Evolutionary conservation across 176 grass and related monocot genomes (phyloP), one percentile per base, ranked within the genome.

Genomic region (Microstegium vimineum): DNA sequence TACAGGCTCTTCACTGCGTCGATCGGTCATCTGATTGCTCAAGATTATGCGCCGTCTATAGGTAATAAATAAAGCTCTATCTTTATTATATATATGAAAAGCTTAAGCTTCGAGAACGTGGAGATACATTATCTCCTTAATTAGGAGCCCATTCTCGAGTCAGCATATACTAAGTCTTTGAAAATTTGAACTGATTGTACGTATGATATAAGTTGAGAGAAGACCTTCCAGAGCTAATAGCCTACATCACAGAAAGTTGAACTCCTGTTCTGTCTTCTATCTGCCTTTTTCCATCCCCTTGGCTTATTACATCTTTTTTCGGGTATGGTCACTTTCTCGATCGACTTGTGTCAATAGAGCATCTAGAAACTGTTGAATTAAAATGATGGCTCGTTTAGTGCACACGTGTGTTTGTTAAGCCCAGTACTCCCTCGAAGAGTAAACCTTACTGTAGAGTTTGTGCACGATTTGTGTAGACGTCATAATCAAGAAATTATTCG

Each of bases 301-400:
- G 20, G 36, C 22, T 62, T 62, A 61, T 5, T 12, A 62, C 66
- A 62, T 23, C 13, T 47, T 63, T 63, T 85, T 71, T 40, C 57
- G 0, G 6, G 23, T 35, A 41, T 18, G 30, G 66, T 63, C 57
- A 71, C 43, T 25, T 25, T 51, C 23, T 54, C 11, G 17, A 52
- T 35, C 42, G 71, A 28, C 43, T 25, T 56, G 60, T 56, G 60
- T 59, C 54, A 59, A 23, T n/a, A 59, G 25, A 80, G 45, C 33
- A 43, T 86, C 84, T 86, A 81, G 59, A 80, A 74, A 66, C 59
- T 32, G 10, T 86, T 79, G 56, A 64, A 72, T 14, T 22, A 49
- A 85, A 63, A 40, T 10, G 71, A 73, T 37, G 14, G 75, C 16
- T 64, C 16, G 32, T 51, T 30, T 40, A 38, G 32, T 62, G 56